Evolutionary conservation across 345 rosid species (phyloP).

Genomic region (Arabis alpina): DNA sequence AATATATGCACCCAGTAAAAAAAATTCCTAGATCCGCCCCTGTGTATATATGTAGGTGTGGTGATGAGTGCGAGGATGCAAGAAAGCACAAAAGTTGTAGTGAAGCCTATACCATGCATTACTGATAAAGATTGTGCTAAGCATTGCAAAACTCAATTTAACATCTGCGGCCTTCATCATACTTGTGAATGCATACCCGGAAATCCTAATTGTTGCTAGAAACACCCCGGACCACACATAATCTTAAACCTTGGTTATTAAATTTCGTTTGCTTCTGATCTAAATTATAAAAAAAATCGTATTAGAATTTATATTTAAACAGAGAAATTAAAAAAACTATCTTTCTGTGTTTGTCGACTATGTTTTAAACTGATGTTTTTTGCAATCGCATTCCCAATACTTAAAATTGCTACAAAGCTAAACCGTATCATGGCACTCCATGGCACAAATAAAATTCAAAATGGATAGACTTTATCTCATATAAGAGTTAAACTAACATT

Average conservation of each 20-base stretch:
- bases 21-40: too few relatives aligned
- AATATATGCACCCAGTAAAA: too few relatives aligned
- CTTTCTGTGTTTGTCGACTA: too few relatives aligned
- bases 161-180: neutral
- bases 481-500: too few relatives aligned
- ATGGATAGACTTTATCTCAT: too few relatives aligned
- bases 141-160: neutral
- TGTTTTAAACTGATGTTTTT: neutral
- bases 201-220: conserved; percentile 9
- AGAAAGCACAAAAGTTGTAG: neutral
- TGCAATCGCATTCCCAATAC: neutral
- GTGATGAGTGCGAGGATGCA: conserved; percentile 23
- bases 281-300: too few relatives aligned
- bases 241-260: too few relatives aligned
- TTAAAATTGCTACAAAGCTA: conserved; percentile 1
- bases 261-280: too few relatives aligned
- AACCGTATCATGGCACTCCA: neutral
- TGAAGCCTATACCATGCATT: conserved; percentile 13
- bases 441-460: neutral
- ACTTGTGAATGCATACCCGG: conserved; percentile 24
- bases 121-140: conserved; percentile 19
- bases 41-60: conserved; percentile 6
- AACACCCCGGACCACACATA: neutral
- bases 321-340: too few relatives aligned
- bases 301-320: neutral